Base-by-base conservation (phyloP, 225 moss, liverwort and hornwort genomes). In the Polytrichum formosum region DNA sequence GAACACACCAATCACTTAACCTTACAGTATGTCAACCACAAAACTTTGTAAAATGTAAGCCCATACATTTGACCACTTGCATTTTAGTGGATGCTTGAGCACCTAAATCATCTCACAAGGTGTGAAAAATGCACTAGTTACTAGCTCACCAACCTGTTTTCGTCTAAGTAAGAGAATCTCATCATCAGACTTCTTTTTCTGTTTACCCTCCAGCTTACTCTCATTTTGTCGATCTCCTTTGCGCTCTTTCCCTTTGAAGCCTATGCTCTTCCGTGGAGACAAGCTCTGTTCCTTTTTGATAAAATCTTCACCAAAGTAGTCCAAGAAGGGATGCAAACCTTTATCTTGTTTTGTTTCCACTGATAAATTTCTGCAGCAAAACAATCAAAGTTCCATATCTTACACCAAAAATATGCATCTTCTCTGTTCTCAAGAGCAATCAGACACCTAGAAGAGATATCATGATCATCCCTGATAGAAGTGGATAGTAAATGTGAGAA, bases 291-390 rank as follows among this genome's bases (percentile, higher is more conserved):
- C 75, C 65, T 56, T 75, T 69, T 61, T 80, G 29, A 72, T 70
- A 64, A 80, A 73, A 22, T 77, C 82, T 55, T 79, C 82, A 77
- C 85, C 82, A 71, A 80, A 83, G 72, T 74, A 80, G 66, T 80
- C 70, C 77, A 62, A 70, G 56, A 86, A 82, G 27, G 82, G 67
- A 26, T 67, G 69, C 73, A 28, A 23, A 56, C 19, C 56, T 58
- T 76, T 80, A n/a, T 70, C 74, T 79, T 86, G 74, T 70, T 83
- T 77, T 27, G 69, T 76, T 69, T 77, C 75, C 1, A 75, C 59
- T 63, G 74, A 77, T 63, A 86, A 53, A 64, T 80, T 83, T 77
- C 85, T 86, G 73, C 63, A 65, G 70, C 26, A 70, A 56, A 33
- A 31, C 31, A 31, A 46, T 46, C 9, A 13, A 46, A 46, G 46